phyloP scores from a whole-genome alignment of 176 grass and related monocot genomes.

The Lolium rigidum region DNA sequence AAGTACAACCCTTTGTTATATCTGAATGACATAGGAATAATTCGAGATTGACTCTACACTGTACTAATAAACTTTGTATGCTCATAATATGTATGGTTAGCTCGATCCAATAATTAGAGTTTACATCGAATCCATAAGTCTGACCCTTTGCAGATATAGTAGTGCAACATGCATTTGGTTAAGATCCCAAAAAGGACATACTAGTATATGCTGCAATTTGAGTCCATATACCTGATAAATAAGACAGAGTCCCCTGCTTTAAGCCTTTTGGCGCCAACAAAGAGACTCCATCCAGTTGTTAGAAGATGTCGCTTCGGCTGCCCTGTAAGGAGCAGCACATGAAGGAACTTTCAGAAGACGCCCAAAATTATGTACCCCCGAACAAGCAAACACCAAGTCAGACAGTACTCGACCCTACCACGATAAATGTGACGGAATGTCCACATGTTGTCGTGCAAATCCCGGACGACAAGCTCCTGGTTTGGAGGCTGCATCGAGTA shows the following conservation, averaged over 20 bases:
- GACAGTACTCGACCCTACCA: conserved; percentile 66
- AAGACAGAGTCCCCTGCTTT: conserved; percentile 96
- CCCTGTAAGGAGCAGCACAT: conserved; percentile 57
- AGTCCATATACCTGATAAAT: conserved; percentile 81
- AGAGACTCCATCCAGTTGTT: conserved; percentile 99
- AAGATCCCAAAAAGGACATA: neutral
- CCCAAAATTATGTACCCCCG: conserved; percentile 11
- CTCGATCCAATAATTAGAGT: neutral
- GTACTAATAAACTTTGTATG: neutral
- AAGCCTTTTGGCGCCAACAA: conserved; percentile 93
- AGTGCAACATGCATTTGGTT: neutral
- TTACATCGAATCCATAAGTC: neutral
- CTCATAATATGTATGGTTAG: neutral
- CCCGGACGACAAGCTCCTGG: conserved; percentile 91
- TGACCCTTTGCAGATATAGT: neutral
- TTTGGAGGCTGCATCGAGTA: conserved; percentile 95
- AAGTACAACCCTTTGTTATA: neutral
- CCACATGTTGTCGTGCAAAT: conserved; percentile 97
- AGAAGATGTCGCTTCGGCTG: conserved; percentile 97
- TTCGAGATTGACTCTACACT: neutral
- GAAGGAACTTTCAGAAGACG: neutral
- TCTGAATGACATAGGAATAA: neutral
- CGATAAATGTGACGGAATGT: conserved; percentile 99
- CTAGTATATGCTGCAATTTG: neutral
- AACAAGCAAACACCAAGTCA: conserved; percentile 26